phyloP scores from a whole-genome alignment of 2,329 filamentous ascomycete species.

The Didymella exigua region DNA sequence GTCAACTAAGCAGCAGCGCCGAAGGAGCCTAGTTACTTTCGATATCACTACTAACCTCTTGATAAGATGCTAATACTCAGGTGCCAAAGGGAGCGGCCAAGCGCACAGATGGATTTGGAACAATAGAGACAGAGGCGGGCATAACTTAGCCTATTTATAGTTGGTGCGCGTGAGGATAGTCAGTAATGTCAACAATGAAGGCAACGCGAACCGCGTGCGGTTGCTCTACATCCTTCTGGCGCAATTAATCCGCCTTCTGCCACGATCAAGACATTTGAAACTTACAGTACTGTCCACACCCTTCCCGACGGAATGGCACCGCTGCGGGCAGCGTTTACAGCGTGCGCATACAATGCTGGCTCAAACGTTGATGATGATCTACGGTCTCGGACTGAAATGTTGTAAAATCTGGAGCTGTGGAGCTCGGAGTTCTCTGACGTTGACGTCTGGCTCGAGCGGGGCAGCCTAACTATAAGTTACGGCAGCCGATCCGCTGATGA shows the following conservation, averaged over 20 bases:
- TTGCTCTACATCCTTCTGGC: background rate
- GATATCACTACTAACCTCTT: no score
- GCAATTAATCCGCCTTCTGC: background rate
- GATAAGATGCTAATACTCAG: no score
- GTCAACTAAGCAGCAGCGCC: no score
- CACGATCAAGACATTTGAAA: background rate
- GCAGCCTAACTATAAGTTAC: constrained; percentile 5
- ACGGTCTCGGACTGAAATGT: constrained; percentile 9
- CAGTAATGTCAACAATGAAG: background rate
- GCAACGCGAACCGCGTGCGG: background rate
- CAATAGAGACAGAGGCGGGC: no score
- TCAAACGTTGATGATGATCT: background rate
- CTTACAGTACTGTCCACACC: no score
- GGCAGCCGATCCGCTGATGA: constrained; percentile 6
- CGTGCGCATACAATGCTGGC: background rate
- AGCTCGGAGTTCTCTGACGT: constrained; percentile 10
- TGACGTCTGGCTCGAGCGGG: constrained; percentile 11
- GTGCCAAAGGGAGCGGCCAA: no score
- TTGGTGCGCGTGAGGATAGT: background rate
- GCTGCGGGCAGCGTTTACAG: background rate
- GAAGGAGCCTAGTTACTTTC: no score
- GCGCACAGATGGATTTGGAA: no score
- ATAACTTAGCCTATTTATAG: no score
- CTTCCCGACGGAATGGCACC: background rate
- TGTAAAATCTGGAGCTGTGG: background rate